A percentile compares a stretch with the other conserved stretches of the same genome.
Evolutionary conservation across 2,329 filamentous ascomycete species (phyloP).

Genomic region (Fusarium globosum): DNA sequence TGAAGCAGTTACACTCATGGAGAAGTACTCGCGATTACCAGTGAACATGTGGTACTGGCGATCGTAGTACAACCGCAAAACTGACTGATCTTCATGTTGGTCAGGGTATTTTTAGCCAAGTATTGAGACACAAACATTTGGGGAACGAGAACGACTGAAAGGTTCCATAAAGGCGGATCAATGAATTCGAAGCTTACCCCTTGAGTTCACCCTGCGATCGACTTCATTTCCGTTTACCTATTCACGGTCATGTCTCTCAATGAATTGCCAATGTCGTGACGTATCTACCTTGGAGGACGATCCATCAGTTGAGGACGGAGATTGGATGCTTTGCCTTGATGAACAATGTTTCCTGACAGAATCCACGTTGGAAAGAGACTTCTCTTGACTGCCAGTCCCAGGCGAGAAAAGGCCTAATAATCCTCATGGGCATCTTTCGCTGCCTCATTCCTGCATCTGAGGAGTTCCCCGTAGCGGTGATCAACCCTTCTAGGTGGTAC

Average conservation of each 20-base stretch:
- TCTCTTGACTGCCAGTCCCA: not conserved
- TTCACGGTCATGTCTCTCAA: not conserved
- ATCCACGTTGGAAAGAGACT: not conserved
- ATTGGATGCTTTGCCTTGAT: not conserved
- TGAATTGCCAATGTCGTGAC: not conserved
- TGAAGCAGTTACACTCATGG: not conserved
- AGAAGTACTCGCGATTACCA: not conserved
- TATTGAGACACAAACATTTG: not conserved
- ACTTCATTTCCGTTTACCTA: not conserved
- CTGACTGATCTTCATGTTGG: not conserved
- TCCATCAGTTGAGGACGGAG: not conserved
- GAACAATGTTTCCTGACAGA: not conserved
- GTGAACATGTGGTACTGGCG: not conserved
- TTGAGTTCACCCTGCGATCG: not conserved
- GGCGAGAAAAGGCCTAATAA: not conserved
- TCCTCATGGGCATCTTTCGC: not conserved
- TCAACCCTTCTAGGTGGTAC: not conserved
- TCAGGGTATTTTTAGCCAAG: not conserved
- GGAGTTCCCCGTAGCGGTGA: not conserved
- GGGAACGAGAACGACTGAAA: not conserved
- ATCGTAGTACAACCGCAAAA: not conserved
- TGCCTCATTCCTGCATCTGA: not conserved
- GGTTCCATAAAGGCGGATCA: not conserved
- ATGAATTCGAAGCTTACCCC: not conserved
- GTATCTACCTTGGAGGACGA: not conserved